Percentiles rank a stretch among this genome's conserved stretches.
Conservation (phyloP, 306 rosid genomes). For the Prunus campanulata region DNA sequence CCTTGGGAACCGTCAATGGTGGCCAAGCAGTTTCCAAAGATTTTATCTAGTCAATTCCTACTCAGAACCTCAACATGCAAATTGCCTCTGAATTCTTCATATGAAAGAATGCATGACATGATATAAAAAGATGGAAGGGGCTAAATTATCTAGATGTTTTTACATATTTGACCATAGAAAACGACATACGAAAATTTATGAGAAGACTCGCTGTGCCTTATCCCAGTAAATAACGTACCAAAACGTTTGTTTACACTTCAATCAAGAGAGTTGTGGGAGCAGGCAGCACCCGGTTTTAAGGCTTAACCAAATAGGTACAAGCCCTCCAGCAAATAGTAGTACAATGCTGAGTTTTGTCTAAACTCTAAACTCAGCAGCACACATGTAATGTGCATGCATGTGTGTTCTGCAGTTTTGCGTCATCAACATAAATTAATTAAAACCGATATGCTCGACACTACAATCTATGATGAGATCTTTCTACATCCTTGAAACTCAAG, state of each 20-base stretch:
- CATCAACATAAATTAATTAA: too few species aligned
- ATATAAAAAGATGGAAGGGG: not conserved
- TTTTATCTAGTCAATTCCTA: not conserved
- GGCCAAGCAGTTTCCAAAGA: not conserved
- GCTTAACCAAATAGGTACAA: not conserved
- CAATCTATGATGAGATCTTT: too few species aligned
- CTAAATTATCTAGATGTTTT: not conserved
- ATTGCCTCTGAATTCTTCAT: conserved; percentile 7
- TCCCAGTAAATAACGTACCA: not conserved
- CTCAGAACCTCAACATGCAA: not conserved
- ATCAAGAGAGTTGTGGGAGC: not conserved
- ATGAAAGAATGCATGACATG: not conserved
- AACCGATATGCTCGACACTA: not conserved
- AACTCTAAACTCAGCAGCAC: too few species aligned
- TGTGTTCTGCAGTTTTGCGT: too few species aligned
- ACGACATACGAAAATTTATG: conserved; percentile 8
- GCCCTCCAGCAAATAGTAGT: too few species aligned
- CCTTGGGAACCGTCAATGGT: not conserved
- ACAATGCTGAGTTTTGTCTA: too few species aligned
- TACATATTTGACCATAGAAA: not conserved
- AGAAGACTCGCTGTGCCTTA: not conserved
- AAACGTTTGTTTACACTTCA: not conserved
- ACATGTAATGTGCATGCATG: too few species aligned
- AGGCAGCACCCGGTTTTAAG: not conserved
- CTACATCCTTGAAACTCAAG: too few species aligned